phyloP scores from a whole-genome alignment of 2,329 filamentous ascomycete species.

The Stagonosporopsis rhizophila region DNA sequence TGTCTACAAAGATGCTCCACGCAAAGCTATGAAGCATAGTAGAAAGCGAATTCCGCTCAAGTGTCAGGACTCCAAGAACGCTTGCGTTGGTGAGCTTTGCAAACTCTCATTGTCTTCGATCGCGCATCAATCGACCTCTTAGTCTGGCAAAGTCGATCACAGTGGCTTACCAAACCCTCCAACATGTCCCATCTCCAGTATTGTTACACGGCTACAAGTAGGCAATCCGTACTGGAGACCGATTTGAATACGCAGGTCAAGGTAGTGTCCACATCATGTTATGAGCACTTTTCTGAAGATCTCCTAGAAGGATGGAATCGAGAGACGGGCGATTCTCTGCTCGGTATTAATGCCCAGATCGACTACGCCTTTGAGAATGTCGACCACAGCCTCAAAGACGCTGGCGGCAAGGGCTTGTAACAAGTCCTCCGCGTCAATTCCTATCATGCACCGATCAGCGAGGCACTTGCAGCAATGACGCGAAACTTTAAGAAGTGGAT shows the following conservation, averaged over 20 bases:
- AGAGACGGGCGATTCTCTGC: constrained; percentile 22
- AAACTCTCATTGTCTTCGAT: background rate
- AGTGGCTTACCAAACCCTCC: background rate
- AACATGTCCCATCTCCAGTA: constrained; percentile 41
- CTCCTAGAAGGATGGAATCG: constrained; percentile 47
- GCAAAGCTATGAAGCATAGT: background rate
- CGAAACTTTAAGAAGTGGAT: constrained; percentile 36
- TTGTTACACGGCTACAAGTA: constrained; percentile 46
- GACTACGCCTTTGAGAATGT: constrained; percentile 63
- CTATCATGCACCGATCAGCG: constrained; percentile 30
- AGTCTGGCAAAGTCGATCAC: background rate
- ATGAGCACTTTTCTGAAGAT: background rate
- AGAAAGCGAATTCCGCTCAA: constrained; percentile 3
- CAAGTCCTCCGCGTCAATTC: constrained; percentile 55
- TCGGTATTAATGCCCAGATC: constrained; percentile 41
- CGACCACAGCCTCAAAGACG: constrained; percentile 58
- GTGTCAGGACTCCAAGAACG: background rate
- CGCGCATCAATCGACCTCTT: background rate
- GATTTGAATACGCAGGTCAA: constrained; percentile 49
- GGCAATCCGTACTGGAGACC: constrained; percentile 46
- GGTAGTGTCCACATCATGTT: constrained; percentile 24
- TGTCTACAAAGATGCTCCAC: background rate
- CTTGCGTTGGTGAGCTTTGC: background rate
- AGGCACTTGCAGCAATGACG: constrained; percentile 27
- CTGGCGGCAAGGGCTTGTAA: constrained; percentile 64